These are phyloP conservation scores for Metschnikowia henanensis DNA, from an alignment of 805 yeast species.

Conservation along the genomic window DNA sequence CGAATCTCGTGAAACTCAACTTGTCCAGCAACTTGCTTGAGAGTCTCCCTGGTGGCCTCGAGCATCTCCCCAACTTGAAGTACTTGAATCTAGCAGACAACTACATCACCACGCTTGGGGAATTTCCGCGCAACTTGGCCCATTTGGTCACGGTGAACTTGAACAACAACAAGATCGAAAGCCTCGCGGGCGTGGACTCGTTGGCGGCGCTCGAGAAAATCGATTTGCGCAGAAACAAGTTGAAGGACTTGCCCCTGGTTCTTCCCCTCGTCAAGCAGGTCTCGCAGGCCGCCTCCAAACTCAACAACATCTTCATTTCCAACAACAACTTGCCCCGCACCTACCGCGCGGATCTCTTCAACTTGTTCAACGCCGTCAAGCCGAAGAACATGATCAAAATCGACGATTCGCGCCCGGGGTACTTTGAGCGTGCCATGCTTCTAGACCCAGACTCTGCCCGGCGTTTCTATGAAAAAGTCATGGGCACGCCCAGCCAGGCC, in stretches of 20 bases:
- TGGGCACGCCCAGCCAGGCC: slow-evolving; percentile 10
- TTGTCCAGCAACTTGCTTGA: slow-evolving; percentile 54
- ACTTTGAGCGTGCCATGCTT: slow-evolving; percentile 56
- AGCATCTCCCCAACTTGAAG: slow-evolving; percentile 46
- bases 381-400: slow-evolving; percentile 48
- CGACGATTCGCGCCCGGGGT: slow-evolving; percentile 62
- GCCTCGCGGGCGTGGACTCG: slow-evolving; percentile 46
- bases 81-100: slow-evolving; percentile 46
- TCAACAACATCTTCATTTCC: slow-evolving; percentile 39
- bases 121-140: slow-evolving; percentile 34
- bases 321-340: slow-evolving; percentile 47
- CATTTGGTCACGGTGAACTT: slow-evolving; percentile 48
- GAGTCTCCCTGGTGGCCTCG: slow-evolving; percentile 53
- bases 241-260: slow-evolving; percentile 33
- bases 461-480: slow-evolving; percentile 41
- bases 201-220: slow-evolving; percentile 46
- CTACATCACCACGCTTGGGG: slow-evolving; percentile 33
- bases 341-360: slow-evolving; percentile 54
- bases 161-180: slow-evolving; percentile 46
- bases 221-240: slow-evolving; percentile 51
- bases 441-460: slow-evolving; percentile 50
- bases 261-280: slow-evolving; percentile 38
- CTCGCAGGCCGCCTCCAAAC: slow-evolving; percentile 30
- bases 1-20: slow-evolving; percentile 48
- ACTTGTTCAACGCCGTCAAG: slow-evolving; percentile 53